Evolutionary conservation across 2,329 filamentous ascomycete genomes (phyloP).

Genomic region (Colletotrichum eremochloae): DNA sequence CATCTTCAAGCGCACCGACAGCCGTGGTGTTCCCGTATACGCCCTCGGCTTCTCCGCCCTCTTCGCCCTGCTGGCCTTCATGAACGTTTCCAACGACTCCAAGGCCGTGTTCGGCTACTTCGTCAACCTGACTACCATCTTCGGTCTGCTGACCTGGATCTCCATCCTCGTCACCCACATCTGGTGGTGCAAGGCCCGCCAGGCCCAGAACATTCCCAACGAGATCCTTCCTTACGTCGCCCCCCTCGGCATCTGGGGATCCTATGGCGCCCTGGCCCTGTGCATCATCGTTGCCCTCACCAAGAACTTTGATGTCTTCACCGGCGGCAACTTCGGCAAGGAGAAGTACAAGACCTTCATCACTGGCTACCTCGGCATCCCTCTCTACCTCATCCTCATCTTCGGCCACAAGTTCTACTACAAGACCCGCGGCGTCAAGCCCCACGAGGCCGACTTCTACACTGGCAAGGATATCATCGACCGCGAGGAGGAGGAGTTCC

Average conservation of each 20-base stretch:
- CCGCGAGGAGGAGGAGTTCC: conserved; percentile 77
- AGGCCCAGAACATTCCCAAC: conserved; percentile 70
- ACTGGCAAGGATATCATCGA: conserved; percentile 81
- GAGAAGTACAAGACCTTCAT: conserved; percentile 77
- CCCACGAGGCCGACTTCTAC: conserved; percentile 76
- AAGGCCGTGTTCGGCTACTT: conserved; percentile 66
- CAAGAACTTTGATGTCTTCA: conserved; percentile 85
- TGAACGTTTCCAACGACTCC: conserved; percentile 67
- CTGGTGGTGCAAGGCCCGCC: conserved; percentile 73
- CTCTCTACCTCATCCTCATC: conserved; percentile 78
- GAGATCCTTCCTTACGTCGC: conserved; percentile 73
- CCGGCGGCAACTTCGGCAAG: conserved; percentile 61
- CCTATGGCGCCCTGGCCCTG: conserved; percentile 75
- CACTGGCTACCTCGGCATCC: conserved; percentile 82
- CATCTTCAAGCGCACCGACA: conserved; percentile 79
- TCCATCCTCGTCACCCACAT: conserved; percentile 78
- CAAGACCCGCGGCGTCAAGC: conserved; percentile 66
- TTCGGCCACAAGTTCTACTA: conserved; percentile 75
- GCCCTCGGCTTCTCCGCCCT: conserved; percentile 71
- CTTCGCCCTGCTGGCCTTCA: conserved; percentile 77
- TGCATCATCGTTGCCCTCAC: conserved; percentile 82
- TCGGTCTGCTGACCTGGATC: conserved; percentile 76
- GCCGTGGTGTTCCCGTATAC: conserved; percentile 77
- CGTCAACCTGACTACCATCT: conserved; percentile 76
- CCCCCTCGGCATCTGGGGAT: conserved; percentile 79